Evolutionary conservation across 1,139 yeast genomes (phyloP), one percentile per base, ranked within the genome.

Genomic region (Taphrina flavorubra): DNA sequence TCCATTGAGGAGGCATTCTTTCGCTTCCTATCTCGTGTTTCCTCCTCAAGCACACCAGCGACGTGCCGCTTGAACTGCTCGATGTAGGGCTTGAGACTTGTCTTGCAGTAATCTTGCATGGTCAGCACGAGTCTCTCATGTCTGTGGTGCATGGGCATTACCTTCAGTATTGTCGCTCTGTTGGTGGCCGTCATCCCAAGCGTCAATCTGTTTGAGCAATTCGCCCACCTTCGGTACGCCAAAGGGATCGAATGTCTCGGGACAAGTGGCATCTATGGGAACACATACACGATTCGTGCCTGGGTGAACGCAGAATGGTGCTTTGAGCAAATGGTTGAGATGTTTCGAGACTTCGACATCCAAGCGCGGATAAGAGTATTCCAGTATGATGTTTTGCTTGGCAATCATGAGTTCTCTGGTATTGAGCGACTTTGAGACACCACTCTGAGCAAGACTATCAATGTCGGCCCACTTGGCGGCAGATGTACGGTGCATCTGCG

Each of bases 231-330:
- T 90, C 8, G 99, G 99, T 0, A 96, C 94, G 14, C 81, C 82
- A 73, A 84, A 83, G 0, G 98, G 98, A 74, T 88, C 86, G 76
- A 94, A 94, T 0, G 86, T 85, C 69, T 84, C 84, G 16, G 76
- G 73, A 74, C 76, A 77, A 47, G 72, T 76, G 31, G 90, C 86
- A 75, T 88, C 90, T 74, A 94, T 92, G 0, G 99, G 97, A 7
- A 95, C 97, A 85, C 99, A 94, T 4, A 94, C 90, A 74, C 92
- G 89, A n/a, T 97, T 98, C 0, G 99, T 95, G 6, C 92, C 87
- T 0, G 99, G 99, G 77, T 94, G 99, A 62, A 94, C 87, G 81
- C 98, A 94, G 78, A 95, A 94, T n/a, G 99, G 99, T 0, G 98
- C 89, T 77, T 94, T 94, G 75, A 94, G 84, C 80, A 94, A 87